Base-by-base conservation (phyloP, 805 yeast genomes). In the Wickerhamiella nectarea region DNA sequence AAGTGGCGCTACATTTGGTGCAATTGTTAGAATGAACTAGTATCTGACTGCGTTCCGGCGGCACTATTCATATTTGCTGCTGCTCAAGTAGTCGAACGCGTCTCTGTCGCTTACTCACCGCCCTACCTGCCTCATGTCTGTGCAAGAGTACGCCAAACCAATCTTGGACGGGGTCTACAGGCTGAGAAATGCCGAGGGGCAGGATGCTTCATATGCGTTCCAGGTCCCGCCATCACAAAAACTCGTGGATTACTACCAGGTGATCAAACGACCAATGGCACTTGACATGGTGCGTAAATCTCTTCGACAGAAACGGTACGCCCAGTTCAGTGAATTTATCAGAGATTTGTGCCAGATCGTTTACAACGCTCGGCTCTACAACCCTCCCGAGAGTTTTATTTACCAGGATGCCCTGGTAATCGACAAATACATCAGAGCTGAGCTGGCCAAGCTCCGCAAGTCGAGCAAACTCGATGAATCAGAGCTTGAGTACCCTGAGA, bases 321-420 rank as follows among this genome's bases (percentile, higher is more conserved):
- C 64, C 4, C 67, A 67, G 37, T 74, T 83, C 0, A 80, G 77
- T 52, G 78, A 75, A 36, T 86, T 84, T 59, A 64, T 87, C 29
- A 71, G 67, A 46, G 95, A 87, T 59, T 58, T 87, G 47, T 84
- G 80, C 0, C 93, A 83, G 59, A 80, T 89, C 42, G 73, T 84
- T 1, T 84, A 94, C 86, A 89, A 89, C 57, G 95, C 96, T 2
- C 74, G 83, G 48, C 73, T 78, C 38, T 89, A 79, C 61, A 89
- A 89, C 61, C 76, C 76, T 46, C 77, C 76, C 49, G 76, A 70
- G 11, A 75, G 86, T 0, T 65, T 66, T 14, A 79, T 81, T 43
- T 81, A 80, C 61, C 67, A 68, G 19, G 81, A 80, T 52, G 95
- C 86, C 3, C 65, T 68, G 15, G 65, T 75, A 18, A 60, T 79